Conservation (phyloP, 2,329 filamentous ascomycete genomes). For the Mycosphaerella sp. region DNA sequence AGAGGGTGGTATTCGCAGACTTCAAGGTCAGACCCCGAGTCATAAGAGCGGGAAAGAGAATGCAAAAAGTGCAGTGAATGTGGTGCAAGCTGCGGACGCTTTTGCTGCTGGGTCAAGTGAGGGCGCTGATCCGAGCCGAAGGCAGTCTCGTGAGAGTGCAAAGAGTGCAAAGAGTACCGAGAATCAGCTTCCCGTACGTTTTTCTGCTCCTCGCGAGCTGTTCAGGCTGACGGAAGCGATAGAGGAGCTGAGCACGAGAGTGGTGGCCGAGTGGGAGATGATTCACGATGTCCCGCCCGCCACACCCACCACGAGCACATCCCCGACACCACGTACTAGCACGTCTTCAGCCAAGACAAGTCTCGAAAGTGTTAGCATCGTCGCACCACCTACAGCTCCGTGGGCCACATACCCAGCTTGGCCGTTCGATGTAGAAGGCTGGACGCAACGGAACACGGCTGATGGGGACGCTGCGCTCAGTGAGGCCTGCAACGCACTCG, state of each 20-base stretch:
- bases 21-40: constrained; percentile 50
- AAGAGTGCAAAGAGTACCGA: constrained; percentile 6
- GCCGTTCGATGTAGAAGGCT: constrained; percentile 53
- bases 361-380: background rate
- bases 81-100: constrained; percentile 13
- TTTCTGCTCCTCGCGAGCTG: constrained; percentile 80
- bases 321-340: constrained; percentile 5
- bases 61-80: constrained; percentile 13
- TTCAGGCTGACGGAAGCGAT: constrained; percentile 83
- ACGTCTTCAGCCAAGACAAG: background rate
- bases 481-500: constrained; percentile 58
- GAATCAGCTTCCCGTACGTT: constrained; percentile 51
- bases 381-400: constrained; percentile 34
- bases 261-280: constrained; percentile 59
- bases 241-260: constrained; percentile 52
- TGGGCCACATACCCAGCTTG: constrained; percentile 52
- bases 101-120: constrained; percentile 6
- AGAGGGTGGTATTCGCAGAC: constrained; percentile 66
- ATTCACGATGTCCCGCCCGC: constrained; percentile 33
- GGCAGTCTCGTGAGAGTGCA: background rate
- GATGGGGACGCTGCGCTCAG: constrained; percentile 42
- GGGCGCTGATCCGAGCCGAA: background rate
- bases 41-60: constrained; percentile 18
- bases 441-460: constrained; percentile 37
- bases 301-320: constrained; percentile 26